Base-by-base conservation (phyloP, 2,329 filamentous ascomycete genomes). In the Beauveria varroae region DNA sequence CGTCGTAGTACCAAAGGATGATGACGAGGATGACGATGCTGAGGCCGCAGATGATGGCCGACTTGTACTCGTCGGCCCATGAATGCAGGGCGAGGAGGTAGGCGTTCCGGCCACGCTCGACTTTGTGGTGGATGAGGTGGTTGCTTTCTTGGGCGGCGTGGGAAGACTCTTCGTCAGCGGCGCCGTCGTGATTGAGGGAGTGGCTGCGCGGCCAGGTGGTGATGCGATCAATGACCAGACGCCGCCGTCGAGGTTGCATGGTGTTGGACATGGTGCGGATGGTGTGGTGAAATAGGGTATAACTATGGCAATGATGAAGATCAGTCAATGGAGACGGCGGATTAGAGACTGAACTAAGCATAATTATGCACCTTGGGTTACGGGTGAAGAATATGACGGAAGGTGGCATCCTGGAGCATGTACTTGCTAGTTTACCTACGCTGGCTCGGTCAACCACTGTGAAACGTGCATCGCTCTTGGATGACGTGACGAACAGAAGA, bases 11-110 rank as follows among this genome's bases (percentile, higher is more conserved):
- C 52, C 62, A 64, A 10, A 76, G 66, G 5, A 76, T 62, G 18
- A 67, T 44, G 28, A 68, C 62, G 12, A 76, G 68, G 7, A 63
- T 64, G 10, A 64, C 58, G 3, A 72, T 68, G 14, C 70, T 67
- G 18, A 62, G 50, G 18, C 72, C 61, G 59, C 72, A 73, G 54
- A 72, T 57, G 22, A 66, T 63, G 51, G 70, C 71, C 43, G 69
- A 73, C 58, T 69, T 63, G 64, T 73, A 75, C 62, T 76, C 74
- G 40, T 69, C 70, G 20, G 69, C 65, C 74, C 73, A 76, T 72
- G 68, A 76, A 43, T 65, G 68, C 34, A 74, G 68, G 1, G 70
- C 70, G 3, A 68, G 68, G 12, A 62, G 60, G 40, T 60, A 63
- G 30, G 49, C 60, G 8, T 60, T 56, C 44, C 62, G 53, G 18